Evolutionary conservation across 441 rosid genomes (phyloP), one percentile per base, ranked within the genome.

Genomic region (Pelargonium fulgidum): DNA sequence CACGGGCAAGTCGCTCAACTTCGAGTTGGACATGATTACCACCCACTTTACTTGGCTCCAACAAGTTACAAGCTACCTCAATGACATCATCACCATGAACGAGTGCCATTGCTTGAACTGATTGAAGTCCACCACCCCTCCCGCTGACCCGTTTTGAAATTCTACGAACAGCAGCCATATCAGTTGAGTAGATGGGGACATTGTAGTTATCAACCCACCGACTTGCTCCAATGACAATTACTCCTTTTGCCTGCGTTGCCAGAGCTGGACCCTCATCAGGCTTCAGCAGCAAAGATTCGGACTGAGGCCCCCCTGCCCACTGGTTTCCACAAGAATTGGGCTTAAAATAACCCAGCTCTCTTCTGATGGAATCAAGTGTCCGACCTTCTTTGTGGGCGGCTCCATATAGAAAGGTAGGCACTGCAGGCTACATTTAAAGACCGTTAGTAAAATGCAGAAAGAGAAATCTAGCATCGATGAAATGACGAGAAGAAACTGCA

Each of bases 41-140:
- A 74, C 96, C 89, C 4, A 87, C 91, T 62, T 79, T 77, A 64
- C 76, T 72, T 14, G 98, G 93, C 47, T 89, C 85, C 85, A 91
- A 74, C 85, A 93, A 75, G 79, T 91, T 91, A 79, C 96, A 91
- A 0, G 92, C 98, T 22, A 93, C 96, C 80, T 91, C 98, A 45
- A 77, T 88, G 19, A 85, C 74, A 45, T 79, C 81, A 68, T 84
- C 83, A 33, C 83, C 83, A 16, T 89, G 91, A 64, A 80, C 80
- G 56, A 93, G 89, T 26, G 94, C 97, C 98, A 93, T 91, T 63
- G 96, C 91, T 82, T 93, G 94, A 52, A 93, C 96, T 6, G 87
- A 85, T 63, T 79, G 74, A 73, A 91, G 84, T 7, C 98, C 94
- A 0, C 93, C 96, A 68, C 96, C 89, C 80, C 96, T 85, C 72